Percentiles rank a stretch among this genome's conserved stretches.
Conservation (phyloP, 139 green algal genomes). For the Chloropicon primus region DNA sequence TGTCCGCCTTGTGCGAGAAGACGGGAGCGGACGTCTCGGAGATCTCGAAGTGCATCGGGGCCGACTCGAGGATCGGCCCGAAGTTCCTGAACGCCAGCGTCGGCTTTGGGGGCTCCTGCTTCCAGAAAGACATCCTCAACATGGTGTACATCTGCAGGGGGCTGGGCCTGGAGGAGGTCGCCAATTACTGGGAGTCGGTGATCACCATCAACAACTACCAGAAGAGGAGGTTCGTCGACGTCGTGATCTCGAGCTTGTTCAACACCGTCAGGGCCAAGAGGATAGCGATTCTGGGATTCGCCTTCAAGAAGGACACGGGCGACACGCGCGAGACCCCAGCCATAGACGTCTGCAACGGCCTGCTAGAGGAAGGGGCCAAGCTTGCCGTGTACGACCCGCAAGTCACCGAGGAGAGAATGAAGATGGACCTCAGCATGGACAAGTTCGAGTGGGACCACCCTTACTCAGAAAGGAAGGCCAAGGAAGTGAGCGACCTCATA, state of each 20-base stretch:
- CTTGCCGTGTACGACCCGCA: conserved; percentile 82
- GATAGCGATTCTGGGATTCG: conserved; percentile 93
- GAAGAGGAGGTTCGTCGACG: conserved; percentile 92
- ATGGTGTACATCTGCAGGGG: conserved; percentile 83
- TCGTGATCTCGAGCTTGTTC: conserved; percentile 93
- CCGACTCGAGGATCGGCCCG: conserved; percentile 82
- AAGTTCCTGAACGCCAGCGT: conserved; percentile 97
- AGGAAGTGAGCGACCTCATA: conserved; percentile 10
- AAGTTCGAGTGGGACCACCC: conserved; percentile 93
- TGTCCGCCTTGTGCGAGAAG: conserved; percentile 93
- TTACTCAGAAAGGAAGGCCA: conserved; percentile 18
- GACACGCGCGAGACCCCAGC: conserved; percentile 97
- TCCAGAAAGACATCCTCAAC: conserved; percentile 99
- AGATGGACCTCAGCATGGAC: conserved; percentile 58
- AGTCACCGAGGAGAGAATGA: conserved; percentile 58
- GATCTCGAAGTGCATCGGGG: conserved; percentile 83
- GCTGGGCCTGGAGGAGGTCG: conserved; percentile 80
- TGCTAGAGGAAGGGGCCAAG: conserved; percentile 55
- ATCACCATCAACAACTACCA: conserved; percentile 98
- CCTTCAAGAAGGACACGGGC: conserved; percentile 95
- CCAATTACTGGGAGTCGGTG: conserved; percentile 87
- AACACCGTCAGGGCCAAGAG: conserved; percentile 96
- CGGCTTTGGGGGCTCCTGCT: conserved; percentile 97
- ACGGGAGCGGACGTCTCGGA: conserved; percentile 86
- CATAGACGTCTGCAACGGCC: conserved; percentile 90